These are phyloP conservation scores for Penicillium egyptiacum DNA, from an alignment of 495 filamentous ascomycete species.

Conservation along the genomic window DNA sequence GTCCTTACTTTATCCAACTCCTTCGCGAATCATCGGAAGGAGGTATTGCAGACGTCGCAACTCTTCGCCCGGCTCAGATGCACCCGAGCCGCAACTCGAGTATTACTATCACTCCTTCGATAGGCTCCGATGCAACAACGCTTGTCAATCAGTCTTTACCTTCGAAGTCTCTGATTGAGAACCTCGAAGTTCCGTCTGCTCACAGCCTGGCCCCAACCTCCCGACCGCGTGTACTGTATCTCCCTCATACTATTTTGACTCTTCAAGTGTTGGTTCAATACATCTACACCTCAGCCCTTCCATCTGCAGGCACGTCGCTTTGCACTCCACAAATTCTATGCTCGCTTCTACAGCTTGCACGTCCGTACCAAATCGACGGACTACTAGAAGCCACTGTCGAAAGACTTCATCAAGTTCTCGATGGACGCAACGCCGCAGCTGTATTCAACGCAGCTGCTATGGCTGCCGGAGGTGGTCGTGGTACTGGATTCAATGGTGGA, in stretches of 20 bases:
- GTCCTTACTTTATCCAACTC: conserved; percentile 89
- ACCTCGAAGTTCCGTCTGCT: conserved; percentile 45
- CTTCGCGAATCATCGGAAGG: conserved; percentile 68
- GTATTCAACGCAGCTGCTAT: conserved; percentile 98
- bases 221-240: conserved; percentile 82
- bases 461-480: conserved; percentile 90
- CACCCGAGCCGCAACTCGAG: conserved; percentile 69
- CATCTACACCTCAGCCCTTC: conserved; percentile 87
- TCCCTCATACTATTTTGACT: conserved; percentile 88
- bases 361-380: conserved; percentile 90
- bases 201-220: conserved; percentile 64
- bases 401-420: conserved; percentile 84
- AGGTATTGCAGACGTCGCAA: conserved; percentile 49
- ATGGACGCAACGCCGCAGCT: conserved; percentile 89
- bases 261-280: conserved; percentile 85
- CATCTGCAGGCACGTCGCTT: conserved; percentile 68
- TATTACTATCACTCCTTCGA: conserved; percentile 77
- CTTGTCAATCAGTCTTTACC: conserved; percentile 52
- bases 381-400: conserved; percentile 89
- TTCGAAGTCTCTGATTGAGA: conserved; percentile 46
- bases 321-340: conserved; percentile 95
- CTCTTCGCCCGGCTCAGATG: conserved; percentile 48
- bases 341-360: conserved; percentile 87
- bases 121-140: conserved; percentile 61
- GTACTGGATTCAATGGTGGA: conserved; percentile 52